Base-by-base conservation (phyloP, 441 rosid genomes). In the Melastoma candidum region DNA sequence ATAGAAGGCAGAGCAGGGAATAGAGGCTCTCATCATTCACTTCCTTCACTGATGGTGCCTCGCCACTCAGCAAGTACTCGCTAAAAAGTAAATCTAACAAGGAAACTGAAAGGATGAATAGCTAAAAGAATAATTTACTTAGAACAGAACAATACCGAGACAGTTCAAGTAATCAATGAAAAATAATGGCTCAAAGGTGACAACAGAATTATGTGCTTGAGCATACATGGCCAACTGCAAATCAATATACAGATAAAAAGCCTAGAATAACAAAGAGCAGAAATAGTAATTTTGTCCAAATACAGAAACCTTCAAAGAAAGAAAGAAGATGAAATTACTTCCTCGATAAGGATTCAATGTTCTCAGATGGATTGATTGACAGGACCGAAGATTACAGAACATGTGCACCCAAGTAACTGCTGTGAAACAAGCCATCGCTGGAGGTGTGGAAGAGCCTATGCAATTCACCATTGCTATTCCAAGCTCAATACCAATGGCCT, bases 261-360 rank as follows among this genome's bases (percentile, higher is more conserved):
- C 36, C 36, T 29, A 29, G 3, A 6, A 29, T 29, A 29, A 6
- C 7, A 29, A 29, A 29, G 7, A 29, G 36, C 36, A 3, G 36
- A 29, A 29, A 3, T 29, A 36, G 45, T 32, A 8, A 27, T 52
- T 13, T 36, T 26, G 13, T 26, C 3, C 46, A 13, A 12, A 12
- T 22, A 4, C 9, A 36, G 25, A 36, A 32, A 51, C 12, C 1
- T 12, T 36, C 1, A 22, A 49, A n/a, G 14, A 17, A 26, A 11
- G 41, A 32, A 44, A 12, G 24, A 32, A 17, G 22, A 29, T 49
- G 50, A 51, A 48, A 57, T 72, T 85, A 87, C 98, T 92, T 68
- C 89, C 98, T 64, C 98, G 95, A 65, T 92, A 88, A 4, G 98
- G 92, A 63, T 85, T 92, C 63, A 92, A 75, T 57, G 98, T 92